Evolutionary conservation across 371 early-diverging fungal species (phyloP).

Genomic region (Funneliformis caledonium): DNA sequence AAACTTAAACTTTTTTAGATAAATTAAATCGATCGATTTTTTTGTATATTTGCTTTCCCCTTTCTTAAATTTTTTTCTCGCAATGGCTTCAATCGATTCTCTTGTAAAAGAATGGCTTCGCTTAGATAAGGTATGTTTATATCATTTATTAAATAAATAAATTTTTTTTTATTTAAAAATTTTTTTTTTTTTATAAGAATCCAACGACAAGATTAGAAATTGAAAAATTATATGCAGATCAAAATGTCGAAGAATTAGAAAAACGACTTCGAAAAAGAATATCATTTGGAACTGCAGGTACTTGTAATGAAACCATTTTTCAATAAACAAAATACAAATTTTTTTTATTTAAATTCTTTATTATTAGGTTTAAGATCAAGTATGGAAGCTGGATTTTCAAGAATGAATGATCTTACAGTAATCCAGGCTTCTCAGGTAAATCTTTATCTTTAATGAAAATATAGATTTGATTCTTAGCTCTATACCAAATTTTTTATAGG

Average conservation of each 20-base stretch:
- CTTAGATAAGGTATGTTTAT: constrained; percentile 65
- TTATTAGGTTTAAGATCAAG: constrained; percentile 80
- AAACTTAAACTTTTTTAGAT: too few relatives aligned
- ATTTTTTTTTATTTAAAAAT: constrained; percentile 26
- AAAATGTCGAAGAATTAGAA: constrained; percentile 64
- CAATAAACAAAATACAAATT: background rate
- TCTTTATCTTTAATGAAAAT: constrained; percentile 37
- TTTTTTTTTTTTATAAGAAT: constrained; percentile 54
- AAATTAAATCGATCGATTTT: too few relatives aligned
- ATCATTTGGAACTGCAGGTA: constrained; percentile 91
- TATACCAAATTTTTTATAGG: constrained; percentile 48
- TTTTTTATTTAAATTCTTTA: background rate
- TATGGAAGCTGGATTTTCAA: constrained; percentile 95
- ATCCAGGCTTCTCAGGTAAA: constrained; percentile 81
- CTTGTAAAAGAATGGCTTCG: constrained; percentile 70
- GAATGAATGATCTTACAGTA: constrained; percentile 95
- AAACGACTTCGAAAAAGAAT: constrained; percentile 73
- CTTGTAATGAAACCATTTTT: background rate
- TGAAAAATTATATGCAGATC: constrained; percentile 53
- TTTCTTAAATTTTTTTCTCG: background rate
- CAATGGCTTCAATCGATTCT: constrained; percentile 38
- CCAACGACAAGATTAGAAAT: constrained; percentile 72
- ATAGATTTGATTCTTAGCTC: background rate
- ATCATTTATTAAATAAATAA: background rate
- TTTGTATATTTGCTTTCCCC: too few relatives aligned